Conservation (phyloP, 1,284 basidiomycete genomes). For the Cystobasidium sp. region DNA sequence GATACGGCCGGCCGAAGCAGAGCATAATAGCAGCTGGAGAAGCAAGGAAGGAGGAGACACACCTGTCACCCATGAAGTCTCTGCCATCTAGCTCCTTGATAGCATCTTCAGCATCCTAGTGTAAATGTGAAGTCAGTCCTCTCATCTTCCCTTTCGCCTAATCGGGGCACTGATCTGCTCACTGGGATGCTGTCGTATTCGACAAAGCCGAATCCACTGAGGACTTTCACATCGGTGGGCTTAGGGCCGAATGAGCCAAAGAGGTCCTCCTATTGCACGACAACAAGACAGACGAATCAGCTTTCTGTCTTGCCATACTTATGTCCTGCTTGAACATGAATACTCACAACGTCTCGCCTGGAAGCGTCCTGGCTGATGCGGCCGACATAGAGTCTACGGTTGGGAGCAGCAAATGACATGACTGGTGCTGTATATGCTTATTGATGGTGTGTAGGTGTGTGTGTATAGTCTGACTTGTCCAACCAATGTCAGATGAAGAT, state of each 20-base stretch:
- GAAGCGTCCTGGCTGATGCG: constrained; percentile 48
- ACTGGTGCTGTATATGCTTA: neutral
- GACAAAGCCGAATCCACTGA: constrained; percentile 91
- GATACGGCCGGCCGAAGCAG: neutral
- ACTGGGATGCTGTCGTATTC: constrained; percentile 85
- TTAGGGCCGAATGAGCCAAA: constrained; percentile 75
- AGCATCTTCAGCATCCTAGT: constrained; percentile 88
- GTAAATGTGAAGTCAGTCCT: neutral
- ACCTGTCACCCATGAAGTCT: constrained; percentile 84
- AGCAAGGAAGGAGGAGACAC: constrained; percentile 51
- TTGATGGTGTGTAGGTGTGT: neutral
- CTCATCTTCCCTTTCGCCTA: constrained; percentile 36
- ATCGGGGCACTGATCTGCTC: constrained; percentile 45
- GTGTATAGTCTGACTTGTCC: neutral
- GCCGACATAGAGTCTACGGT: constrained; percentile 52
- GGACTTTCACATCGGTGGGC: constrained; percentile 87
- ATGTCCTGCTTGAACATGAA: neutral
- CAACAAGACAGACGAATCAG: neutral
- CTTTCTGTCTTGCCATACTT: neutral
- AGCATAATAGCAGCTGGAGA: neutral
- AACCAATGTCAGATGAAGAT: neutral
- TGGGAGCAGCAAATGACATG: constrained; percentile 44
- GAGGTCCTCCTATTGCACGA: constrained; percentile 44
- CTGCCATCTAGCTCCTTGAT: constrained; percentile 83
- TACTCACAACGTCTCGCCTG: constrained; percentile 45